Percentiles rank a stretch among this genome's conserved stretches.
Evolutionary conservation across 1,139 yeast species (phyloP).

Genomic region (Kurtzmaniella quercitrusa): DNA sequence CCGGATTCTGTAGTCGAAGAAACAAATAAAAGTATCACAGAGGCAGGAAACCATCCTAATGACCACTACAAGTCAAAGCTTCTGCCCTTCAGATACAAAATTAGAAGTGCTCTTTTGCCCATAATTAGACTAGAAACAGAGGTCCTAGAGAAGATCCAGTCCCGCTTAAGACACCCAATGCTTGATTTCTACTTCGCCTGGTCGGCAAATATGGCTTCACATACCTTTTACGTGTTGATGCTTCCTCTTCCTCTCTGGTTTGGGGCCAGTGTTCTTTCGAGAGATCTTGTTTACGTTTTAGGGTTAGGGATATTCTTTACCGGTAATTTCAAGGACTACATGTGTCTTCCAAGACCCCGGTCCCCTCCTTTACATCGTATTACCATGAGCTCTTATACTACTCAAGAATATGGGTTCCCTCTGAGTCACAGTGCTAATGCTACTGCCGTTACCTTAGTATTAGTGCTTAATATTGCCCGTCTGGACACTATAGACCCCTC

Average conservation of each 20-base stretch:
- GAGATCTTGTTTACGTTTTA: slow-evolving; percentile 71
- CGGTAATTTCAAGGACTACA: slow-evolving; percentile 76
- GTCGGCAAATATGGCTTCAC: slow-evolving; percentile 89
- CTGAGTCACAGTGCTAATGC: slow-evolving; percentile 93
- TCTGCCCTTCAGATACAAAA: slow-evolving; percentile 52
- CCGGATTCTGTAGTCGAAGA: background rate
- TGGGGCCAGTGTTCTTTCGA: slow-evolving; percentile 56
- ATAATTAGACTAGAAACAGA: slow-evolving; percentile 66
- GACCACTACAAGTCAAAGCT: slow-evolving; percentile 62
- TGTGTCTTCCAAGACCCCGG: slow-evolving; percentile 88
- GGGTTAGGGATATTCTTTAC: slow-evolving; percentile 82
- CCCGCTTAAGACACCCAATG: slow-evolving; percentile 39
- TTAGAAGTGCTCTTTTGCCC: slow-evolving; percentile 57
- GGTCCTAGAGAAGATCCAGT: slow-evolving; percentile 56
- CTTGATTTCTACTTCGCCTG: slow-evolving; percentile 80
- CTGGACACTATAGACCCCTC: slow-evolving; percentile 1
- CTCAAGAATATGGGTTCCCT: slow-evolving; percentile 94
- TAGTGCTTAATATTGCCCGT: slow-evolving; percentile 21
- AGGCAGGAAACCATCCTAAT: slow-evolving; percentile 70
- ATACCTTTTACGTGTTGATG: slow-evolving; percentile 87
- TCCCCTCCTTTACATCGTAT: slow-evolving; percentile 91
- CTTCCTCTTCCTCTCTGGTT: slow-evolving; percentile 86
- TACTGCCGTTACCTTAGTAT: slow-evolving; percentile 62
- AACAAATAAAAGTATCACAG: slow-evolving; percentile 18
- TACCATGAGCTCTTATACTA: slow-evolving; percentile 83